A percentile compares a stretch with the other conserved stretches of the same genome.
Conservation (phyloP, 2,329 filamentous ascomycete genomes). For the Paecilomyces variotii region DNA sequence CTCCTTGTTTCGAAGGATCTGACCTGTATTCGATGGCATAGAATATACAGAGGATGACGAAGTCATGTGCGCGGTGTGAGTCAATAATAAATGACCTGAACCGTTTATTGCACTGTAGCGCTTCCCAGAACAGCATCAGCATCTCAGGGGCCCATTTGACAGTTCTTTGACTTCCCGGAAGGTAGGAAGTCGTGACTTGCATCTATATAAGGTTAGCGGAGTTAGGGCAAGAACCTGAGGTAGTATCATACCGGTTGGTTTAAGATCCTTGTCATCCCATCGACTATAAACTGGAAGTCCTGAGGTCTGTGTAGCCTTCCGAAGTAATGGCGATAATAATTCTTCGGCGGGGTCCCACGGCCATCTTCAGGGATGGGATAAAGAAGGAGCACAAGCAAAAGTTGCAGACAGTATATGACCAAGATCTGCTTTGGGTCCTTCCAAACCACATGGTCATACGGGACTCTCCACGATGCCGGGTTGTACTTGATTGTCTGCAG, state of each 20-base stretch:
- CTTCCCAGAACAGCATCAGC: constrained; percentile 96
- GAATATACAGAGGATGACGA: constrained; percentile 81
- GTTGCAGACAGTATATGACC: constrained; percentile 84
- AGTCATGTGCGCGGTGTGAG: constrained; percentile 86
- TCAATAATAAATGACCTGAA: constrained; percentile 97
- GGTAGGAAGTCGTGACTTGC: constrained; percentile 78
- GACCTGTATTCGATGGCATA: constrained; percentile 85
- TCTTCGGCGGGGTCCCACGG: constrained; percentile 62
- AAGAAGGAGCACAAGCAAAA: constrained; percentile 75
- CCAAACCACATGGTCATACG: constrained; percentile 86
- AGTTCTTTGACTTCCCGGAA: constrained; percentile 73
- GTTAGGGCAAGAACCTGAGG: neutral
- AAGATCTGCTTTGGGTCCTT: constrained; percentile 84
- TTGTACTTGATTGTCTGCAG: constrained; percentile 85
- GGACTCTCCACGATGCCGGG: constrained; percentile 84
- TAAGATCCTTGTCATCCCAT: constrained; percentile 85
- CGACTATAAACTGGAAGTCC: constrained; percentile 95
- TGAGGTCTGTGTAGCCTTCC: constrained; percentile 85
- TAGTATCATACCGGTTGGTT: constrained; percentile 61
- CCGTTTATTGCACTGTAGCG: constrained; percentile 92
- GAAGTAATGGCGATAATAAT: constrained; percentile 88
- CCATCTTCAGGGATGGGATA: constrained; percentile 79
- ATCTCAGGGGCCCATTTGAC: constrained; percentile 89
- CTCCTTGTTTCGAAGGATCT: constrained; percentile 79
- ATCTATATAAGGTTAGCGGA: constrained; percentile 41